Conservation (phyloP, 805 yeast genomes). For the Vanderwaltozyma tropicalis region DNA sequence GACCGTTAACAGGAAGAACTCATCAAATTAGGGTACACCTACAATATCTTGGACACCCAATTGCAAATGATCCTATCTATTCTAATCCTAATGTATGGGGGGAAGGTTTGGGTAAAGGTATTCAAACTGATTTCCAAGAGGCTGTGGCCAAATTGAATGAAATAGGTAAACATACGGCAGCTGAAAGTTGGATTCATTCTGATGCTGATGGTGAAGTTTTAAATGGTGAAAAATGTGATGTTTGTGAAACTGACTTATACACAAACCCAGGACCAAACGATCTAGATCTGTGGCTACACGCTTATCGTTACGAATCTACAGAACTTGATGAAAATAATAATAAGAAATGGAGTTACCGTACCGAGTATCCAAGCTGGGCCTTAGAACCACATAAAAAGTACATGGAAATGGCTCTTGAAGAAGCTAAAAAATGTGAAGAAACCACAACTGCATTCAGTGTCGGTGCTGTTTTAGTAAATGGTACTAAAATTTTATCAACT, state of each 20-base stretch:
- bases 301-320: conserved; percentile 62
- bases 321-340: conserved; percentile 21
- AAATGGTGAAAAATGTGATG: conserved; percentile 47
- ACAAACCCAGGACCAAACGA: conserved; percentile 87
- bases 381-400: conserved; percentile 41
- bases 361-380: conserved; percentile 81
- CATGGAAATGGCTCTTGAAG: conserved; percentile 68
- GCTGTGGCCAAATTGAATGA: conserved; percentile 43
- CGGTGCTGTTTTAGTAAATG: conserved; percentile 76
- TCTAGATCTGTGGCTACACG: conserved; percentile 83
- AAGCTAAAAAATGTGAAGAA: conserved; percentile 72
- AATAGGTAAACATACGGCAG: conserved; percentile 60
- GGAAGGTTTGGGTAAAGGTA: conserved; percentile 50
- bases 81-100: conserved; percentile 82
- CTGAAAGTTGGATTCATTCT: conserved; percentile 59
- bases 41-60: conserved; percentile 81
- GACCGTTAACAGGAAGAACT: conserved; percentile 85
- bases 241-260: conserved; percentile 61
- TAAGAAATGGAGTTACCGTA: conserved; percentile 59
- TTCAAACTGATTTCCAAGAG: conserved; percentile 38
- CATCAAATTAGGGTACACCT: conserved; percentile 93
- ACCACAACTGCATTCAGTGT: conserved; percentile 84
- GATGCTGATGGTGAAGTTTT: conserved; percentile 56
- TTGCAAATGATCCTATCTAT: conserved; percentile 86
- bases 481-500: conserved; percentile 52